Evolutionary conservation across 306 rosid species (phyloP), one percentile per base, ranked within the genome.

Genomic region (Hippophae rhamnoides): DNA sequence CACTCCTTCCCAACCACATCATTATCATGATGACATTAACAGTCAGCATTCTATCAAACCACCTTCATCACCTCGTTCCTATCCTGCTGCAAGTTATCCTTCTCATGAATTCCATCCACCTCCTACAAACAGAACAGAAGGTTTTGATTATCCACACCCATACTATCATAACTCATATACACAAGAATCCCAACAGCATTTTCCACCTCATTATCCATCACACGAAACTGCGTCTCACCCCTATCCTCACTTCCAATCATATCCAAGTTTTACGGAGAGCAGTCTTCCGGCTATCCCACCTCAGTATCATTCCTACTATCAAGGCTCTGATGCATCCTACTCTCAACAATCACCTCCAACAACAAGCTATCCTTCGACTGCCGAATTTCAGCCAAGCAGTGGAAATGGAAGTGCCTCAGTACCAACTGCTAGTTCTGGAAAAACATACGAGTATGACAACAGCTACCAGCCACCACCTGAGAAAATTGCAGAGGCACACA

Each of bases 401-500:
- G 56, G 77, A 66, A 89, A 80, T 51, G 85, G 89, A 61, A 69
- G 73, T 62, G 74, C 52, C 47, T 49, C 57, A 14, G 89, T 84
- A 74, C 80, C 93, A 14, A 64, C 69, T 55, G 43, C 86, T 55
- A 54, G 77, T 68, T 40, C 90, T 47, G 43, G 66, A 48, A 77
- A 74, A 71, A 60, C 90, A 26, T 89, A 54, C 68, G 84, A 84
- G 67, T 84, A 89, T 60, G 94, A 93, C 78, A 67, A 89, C 60
- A 84, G 69, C 79, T 93, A 86, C 73, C 80, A 74, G 84, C 94
- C 99, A 38, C 43, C 97, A 23, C 87, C 97, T 25, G 99, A 89
- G 67, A 82, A 81, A 76, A 83, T 93, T 47, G 90, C 95, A 0
- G 99, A 93, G 81, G 99, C 99, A 38, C 99, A 93, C 69, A 93